Evolutionary conservation across 2,329 filamentous ascomycete genomes (phyloP), one percentile per base, ranked within the genome.

Genomic region (Bipolaris bicolor): DNA sequence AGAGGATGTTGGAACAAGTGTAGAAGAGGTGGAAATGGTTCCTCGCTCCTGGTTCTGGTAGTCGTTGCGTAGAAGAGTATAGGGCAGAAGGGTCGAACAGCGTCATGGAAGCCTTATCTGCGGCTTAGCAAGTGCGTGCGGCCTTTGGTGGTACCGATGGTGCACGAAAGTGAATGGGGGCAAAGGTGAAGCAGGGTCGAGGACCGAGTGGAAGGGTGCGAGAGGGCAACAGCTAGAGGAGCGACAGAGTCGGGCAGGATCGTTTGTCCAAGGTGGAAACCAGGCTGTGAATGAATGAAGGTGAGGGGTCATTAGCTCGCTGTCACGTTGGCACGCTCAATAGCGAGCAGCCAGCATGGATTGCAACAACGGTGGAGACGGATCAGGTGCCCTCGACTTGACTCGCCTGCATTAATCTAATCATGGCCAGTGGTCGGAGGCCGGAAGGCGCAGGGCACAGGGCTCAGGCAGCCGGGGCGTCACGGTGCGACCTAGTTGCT

Each of bases 291-390:
- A 46, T 57, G 51, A 56, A 48, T 57, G 51, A 56, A 48, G 55
- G 52, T 53, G 56, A 59, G 56, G 59, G 59, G 59, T 56, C 45
- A 50, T 58, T 60, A 60, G 58, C 58, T 60, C 58, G 22, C 57
- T 56, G 64, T 61, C 58, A 63, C 62, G 61, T 55, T 63, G 64
- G 60, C 60, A 61, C 48, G 53, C 54, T 57, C 58, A 48, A 59
- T 31, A 52, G 57, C 55, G 54, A 47, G 41, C 47, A 37, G 53
- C 52, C 48, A 47, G 60, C 60, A 60, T 57, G 51, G 50, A 47
- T 53, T 41, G 58, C 53, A 60, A 62, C 53, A 54, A 63, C 47
- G 55, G 62, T 61, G 56, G 57, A 54, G 61, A 55, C 53, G 49
- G 50, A 55, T 66, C 63, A 66, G 62, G 59, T 64, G 63, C 57